Base-by-base conservation (phyloP, 164 flowering plant species). In the Amborella trichopoda region DNA sequence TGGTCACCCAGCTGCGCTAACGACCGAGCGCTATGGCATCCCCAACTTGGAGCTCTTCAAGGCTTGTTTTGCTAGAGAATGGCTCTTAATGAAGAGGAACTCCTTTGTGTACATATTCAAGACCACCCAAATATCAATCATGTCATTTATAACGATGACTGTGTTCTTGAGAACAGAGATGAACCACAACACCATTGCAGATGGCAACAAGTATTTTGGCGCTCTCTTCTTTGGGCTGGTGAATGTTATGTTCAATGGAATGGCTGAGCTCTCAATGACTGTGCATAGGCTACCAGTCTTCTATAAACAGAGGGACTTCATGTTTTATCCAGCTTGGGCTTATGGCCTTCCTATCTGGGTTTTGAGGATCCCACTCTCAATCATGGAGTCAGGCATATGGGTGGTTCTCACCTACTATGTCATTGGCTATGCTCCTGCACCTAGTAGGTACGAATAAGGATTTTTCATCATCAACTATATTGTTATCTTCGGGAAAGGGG, bases 301-400 rank as follows among this genome's bases (percentile, higher is more conserved):
- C 57, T 78, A 61, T 40, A 78, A 71, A 52, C 86, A 78, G 34
- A 60, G 86, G 49, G 86, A 78, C 58, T 46, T 64, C 40, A 26
- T 67, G 46, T 78, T 73, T 48, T 78, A 49, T 59, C 86, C 86
- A 17, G 66, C 81, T 27, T 78, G 86, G 86, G 77, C 80, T 23
- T 78, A 63, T 66, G 72, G 59, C 9, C 52, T 78, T 23, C 86
- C 86, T 3, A 76, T 78, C 46, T 74, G 76, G 66, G 25, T 78
- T 46, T 73, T 72, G 6, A 68, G 73, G 40, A 66, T 76, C 12
- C 81, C 86, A 2, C 33, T 78, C 21, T 78, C 86, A 0, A 11
- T 76, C 4, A 16, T 69, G 61, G 86, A 78, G 40, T 76, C 86
- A 3, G 66, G 60, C 27, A 65, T 76, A 23, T 76, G 81, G 81